phyloP scores from a whole-genome alignment of 139 green algal species.

The Gonium pectorale region DNA sequence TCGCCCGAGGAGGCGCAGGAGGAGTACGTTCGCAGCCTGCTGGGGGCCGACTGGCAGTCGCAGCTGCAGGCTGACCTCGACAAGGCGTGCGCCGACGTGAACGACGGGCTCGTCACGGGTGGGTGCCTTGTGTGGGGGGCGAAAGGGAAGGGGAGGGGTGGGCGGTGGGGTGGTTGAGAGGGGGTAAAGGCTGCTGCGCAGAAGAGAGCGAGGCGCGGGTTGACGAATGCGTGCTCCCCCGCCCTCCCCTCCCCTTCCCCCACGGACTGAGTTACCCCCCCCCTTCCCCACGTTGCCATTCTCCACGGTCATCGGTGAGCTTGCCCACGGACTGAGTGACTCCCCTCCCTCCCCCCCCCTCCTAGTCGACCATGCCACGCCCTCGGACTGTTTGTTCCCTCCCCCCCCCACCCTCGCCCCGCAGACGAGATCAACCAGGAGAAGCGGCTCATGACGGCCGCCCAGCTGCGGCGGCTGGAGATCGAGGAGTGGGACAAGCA shows the following conservation, averaged over 20 bases:
- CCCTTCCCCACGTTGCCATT: neutral
- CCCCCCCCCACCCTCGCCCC: neutral
- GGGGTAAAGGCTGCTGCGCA: too few relatives aligned
- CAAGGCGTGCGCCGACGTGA: conserved; percentile 61
- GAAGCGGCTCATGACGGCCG: conserved; percentile 60
- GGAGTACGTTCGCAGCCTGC: conserved; percentile 53
- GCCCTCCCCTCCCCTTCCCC: neutral
- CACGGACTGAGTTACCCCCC: neutral
- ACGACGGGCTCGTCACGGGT: conserved; percentile 62
- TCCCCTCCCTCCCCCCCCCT: too few relatives aligned
- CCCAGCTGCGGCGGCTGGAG: conserved; percentile 67
- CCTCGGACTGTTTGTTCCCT: too few relatives aligned
- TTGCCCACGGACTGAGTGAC: too few relatives aligned
- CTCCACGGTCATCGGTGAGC: too few relatives aligned
- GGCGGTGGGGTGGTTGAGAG: neutral
- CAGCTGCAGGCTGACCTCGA: conserved; percentile 59
- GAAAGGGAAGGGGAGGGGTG: neutral
- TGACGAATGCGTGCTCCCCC: neutral
- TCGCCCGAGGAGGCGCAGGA: conserved; percentile 39
- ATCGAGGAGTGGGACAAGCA: conserved; percentile 79
- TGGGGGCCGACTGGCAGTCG: conserved; percentile 64
- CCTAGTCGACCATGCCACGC: too few relatives aligned
- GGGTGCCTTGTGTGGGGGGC: neutral
- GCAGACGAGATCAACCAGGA: conserved; percentile 58
- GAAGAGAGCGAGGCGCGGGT: neutral